These are phyloP conservation scores for Mikania micrantha DNA, from an alignment of 129 eudicot genomes.

Conservation along the genomic window DNA sequence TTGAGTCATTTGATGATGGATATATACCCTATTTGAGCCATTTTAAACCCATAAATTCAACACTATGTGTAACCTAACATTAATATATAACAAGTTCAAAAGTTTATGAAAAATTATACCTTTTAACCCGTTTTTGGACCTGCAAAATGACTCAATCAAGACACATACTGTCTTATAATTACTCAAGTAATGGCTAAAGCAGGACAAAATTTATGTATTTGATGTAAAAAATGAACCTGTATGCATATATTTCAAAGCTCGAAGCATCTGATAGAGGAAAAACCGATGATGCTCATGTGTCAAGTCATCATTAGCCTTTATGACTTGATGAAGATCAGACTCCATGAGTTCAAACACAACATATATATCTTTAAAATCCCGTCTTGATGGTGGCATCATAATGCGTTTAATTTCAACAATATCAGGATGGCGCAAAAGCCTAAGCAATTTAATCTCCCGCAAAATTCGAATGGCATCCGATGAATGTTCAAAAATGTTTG, in stretches of 20 bases:
- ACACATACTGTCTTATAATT: neutral
- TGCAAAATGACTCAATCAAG: neutral
- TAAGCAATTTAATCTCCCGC: conserved; percentile 76
- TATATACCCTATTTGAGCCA: neutral
- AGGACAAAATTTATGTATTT: neutral
- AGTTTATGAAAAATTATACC: neutral
- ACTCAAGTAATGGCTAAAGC: neutral
- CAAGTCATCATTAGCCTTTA: conserved; percentile 90
- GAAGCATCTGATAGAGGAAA: conserved; percentile 79
- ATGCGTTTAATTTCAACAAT: conserved; percentile 84
- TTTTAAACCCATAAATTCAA: neutral
- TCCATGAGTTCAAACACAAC: conserved; percentile 96
- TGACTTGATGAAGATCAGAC: conserved; percentile 91
- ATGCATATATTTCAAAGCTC: conserved; percentile 84
- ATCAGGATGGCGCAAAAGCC: conserved; percentile 85
- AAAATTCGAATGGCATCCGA: conserved; percentile 90
- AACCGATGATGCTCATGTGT: conserved; percentile 82
- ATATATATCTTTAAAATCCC: conserved; percentile 85
- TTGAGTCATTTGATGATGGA: neutral
- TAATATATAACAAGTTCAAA: neutral
- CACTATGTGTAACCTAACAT: neutral
- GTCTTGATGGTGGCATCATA: conserved; percentile 84
- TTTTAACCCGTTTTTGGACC: neutral
- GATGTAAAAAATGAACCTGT: conserved; percentile 42
- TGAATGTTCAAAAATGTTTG: conserved; percentile 74